A percentile compares a stretch with the other conserved stretches of the same genome.
Conservation (phyloP, 225 moss, liverwort and hornwort species). For the Bryoerythrophyllum caledonicum region DNA sequence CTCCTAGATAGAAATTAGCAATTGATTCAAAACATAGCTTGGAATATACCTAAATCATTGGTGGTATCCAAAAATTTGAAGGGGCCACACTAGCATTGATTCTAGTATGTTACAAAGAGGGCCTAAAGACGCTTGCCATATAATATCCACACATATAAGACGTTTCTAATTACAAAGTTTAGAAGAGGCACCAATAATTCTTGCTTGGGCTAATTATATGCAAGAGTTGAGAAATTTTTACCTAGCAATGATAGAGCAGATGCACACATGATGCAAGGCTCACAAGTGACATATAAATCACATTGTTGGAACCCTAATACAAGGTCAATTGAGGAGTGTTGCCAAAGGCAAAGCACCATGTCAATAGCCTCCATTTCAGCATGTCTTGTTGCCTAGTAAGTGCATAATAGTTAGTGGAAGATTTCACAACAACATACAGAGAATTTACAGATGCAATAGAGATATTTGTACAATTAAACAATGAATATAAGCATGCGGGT, state of each 20-base stretch:
- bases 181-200: too few relatives aligned
- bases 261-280: conserved; percentile 99
- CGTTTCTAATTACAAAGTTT: too few relatives aligned
- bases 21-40: too few relatives aligned
- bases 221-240: conserved; percentile 17
- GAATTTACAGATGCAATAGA: not conserved
- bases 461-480: not conserved
- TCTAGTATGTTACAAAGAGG: too few relatives aligned
- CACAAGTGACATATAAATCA: conserved; percentile 93
- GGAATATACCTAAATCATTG: too few relatives aligned
- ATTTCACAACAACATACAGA: not conserved
- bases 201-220: not conserved
- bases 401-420: conserved; percentile 23
- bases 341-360: conserved; percentile 63
- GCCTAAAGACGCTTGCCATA: too few relatives aligned
- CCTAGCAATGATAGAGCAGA: conserved; percentile 89
- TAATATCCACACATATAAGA: too few relatives aligned
- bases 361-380: conserved; percentile 99
- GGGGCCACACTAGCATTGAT: too few relatives aligned
- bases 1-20: too few relatives aligned
- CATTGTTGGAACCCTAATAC: conserved; percentile 57
- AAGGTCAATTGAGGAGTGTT: conserved; percentile 26
- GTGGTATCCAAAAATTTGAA: too few relatives aligned
- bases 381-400: conserved; percentile 81
- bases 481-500: not conserved